These are phyloP conservation scores for Apiospora hydei DNA, from an alignment of 2,329 filamentous ascomycete species.

Conservation along the genomic window DNA sequence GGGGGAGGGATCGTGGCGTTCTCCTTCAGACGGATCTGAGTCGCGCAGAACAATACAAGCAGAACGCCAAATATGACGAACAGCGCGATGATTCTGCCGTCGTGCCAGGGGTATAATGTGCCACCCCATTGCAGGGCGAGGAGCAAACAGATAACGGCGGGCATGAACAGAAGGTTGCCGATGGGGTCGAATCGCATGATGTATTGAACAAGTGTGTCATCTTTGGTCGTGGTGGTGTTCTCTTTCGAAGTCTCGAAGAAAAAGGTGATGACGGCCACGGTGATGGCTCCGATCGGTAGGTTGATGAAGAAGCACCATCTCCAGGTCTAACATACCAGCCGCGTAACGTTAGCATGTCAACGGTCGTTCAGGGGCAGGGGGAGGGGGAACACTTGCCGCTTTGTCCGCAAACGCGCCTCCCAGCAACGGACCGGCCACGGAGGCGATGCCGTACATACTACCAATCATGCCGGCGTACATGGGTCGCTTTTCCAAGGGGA, in stretches of 20 bases:
- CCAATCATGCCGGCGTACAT: conserved; percentile 17
- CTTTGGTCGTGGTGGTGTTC: neutral
- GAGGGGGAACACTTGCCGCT: neutral
- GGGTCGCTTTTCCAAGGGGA: conserved; percentile 3
- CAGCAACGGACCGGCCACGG: conserved; percentile 1
- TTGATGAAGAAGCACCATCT: conserved; percentile 35
- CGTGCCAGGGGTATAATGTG: conserved; percentile 45
- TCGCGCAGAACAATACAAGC: conserved; percentile 35
- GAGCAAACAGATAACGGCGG: conserved; percentile 49
- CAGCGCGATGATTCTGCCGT: conserved; percentile 45
- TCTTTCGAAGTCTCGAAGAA: conserved; percentile 24
- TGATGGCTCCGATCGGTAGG: conserved; percentile 33
- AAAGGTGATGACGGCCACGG: conserved; percentile 28
- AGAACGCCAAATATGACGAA: conserved; percentile 42
- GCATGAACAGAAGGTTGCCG: conserved; percentile 27
- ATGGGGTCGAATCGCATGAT: conserved; percentile 29
- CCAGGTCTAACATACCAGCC: conserved; percentile 28
- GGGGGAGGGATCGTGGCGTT: conserved; percentile 28
- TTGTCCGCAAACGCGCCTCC: neutral
- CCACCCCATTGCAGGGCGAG: conserved; percentile 55
- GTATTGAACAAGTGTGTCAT: neutral
- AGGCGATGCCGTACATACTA: neutral
- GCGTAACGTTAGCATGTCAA: conserved; percentile 5
- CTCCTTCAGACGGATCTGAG: conserved; percentile 29
- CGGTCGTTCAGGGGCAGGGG: conserved; percentile 9